A percentile compares a stretch with the other conserved stretches of the same genome.
phyloP scores from a whole-genome alignment of 345 rosid species.

The Eucalyptus cladocalyx region DNA sequence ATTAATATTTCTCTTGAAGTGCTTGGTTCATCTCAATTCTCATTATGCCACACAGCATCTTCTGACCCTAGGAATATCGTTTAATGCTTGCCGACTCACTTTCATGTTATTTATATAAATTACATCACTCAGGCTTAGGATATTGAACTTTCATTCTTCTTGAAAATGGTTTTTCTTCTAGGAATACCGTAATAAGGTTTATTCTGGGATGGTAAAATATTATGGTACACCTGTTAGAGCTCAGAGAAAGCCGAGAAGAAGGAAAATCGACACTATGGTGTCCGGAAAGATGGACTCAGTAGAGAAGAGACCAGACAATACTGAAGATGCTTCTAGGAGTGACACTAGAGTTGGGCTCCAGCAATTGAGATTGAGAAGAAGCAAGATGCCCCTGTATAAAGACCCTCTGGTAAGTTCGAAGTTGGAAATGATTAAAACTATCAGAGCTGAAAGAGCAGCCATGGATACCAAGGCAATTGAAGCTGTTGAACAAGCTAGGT shows the following conservation, averaged over 20 bases:
- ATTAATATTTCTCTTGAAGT: background rate
- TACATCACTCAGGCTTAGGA: background rate
- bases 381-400: constrained; percentile 29
- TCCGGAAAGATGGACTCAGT: constrained; percentile 12
- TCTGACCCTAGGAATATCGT: background rate
- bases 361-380: constrained; percentile 1
- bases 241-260: constrained; percentile 47
- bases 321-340: background rate
- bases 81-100: background rate
- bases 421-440: constrained; percentile 75
- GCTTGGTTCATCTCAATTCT: background rate
- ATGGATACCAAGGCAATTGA: constrained; percentile 55
- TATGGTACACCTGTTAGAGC: constrained; percentile 47
- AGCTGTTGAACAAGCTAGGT: constrained; percentile 84
- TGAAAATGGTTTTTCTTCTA: background rate
- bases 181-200: constrained; percentile 82
- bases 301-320: constrained; percentile 7
- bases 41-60: background rate
- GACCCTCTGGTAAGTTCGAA: constrained; percentile 71
- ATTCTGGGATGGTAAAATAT: constrained; percentile 50
- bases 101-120: background rate
- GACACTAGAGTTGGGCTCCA: constrained; percentile 7
- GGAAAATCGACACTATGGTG: constrained; percentile 13
- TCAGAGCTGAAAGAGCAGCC: constrained; percentile 65
- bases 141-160: background rate